A percentile compares a stretch with the other conserved stretches of the same genome.
Evolutionary conservation across 257 asterid species (phyloP).

Genomic region (Gardenia jasminoides): DNA sequence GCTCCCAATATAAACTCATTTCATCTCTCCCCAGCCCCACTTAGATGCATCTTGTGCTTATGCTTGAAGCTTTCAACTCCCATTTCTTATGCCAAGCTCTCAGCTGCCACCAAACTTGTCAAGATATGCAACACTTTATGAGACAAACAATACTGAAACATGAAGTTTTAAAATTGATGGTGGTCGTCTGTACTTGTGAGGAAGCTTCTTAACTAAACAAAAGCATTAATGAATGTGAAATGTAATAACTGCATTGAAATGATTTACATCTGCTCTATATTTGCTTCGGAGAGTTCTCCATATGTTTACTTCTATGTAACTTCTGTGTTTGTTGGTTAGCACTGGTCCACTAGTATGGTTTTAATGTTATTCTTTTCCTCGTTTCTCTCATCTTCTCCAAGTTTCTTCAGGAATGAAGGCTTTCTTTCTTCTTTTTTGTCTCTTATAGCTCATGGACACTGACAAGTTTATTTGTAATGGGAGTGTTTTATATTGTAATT

Average conservation of each 20-base stretch:
- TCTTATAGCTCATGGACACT: background rate
- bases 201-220: background rate
- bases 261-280: background rate
- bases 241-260: background rate
- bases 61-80: background rate
- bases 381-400: background rate
- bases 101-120: background rate
- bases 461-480: background rate
- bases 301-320: background rate
- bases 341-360: background rate
- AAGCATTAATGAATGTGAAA: background rate
- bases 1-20: background rate
- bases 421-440: background rate
- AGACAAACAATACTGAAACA: background rate
- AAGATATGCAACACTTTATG: background rate
- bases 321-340: background rate
- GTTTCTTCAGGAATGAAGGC: background rate
- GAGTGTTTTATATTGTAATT: background rate
- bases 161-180: background rate
- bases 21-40: background rate
- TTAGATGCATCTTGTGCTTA: background rate
- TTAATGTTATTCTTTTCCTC: background rate
- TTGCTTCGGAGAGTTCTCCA: background rate
- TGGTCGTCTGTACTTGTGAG: background rate
- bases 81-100: background rate